Evolutionary conservation across 495 filamentous ascomycete genomes (phyloP).

Genomic region (Aspergillus carlsbadensis): DNA sequence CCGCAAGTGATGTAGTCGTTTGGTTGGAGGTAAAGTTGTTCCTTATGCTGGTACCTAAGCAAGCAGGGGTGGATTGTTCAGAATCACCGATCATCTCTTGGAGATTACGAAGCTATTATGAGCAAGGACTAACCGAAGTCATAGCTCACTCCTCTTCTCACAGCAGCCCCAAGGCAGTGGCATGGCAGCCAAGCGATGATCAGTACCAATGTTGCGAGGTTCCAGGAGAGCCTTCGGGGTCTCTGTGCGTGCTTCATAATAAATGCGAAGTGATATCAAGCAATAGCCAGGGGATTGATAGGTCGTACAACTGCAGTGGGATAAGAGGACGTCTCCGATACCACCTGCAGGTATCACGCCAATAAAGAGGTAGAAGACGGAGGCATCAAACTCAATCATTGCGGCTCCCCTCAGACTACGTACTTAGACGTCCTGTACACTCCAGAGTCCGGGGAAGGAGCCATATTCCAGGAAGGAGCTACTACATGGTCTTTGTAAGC

Average conservation of each 20-base stretch:
- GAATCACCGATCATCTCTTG: background rate
- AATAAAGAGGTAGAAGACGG: background rate
- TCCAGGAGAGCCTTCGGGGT: background rate
- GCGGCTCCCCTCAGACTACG: too few relatives aligned
- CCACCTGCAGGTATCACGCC: background rate
- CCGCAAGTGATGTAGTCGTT: background rate
- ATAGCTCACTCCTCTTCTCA: conserved; percentile 4
- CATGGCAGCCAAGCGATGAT: background rate
- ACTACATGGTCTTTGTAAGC: too few relatives aligned
- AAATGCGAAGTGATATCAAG: conserved; percentile 8
- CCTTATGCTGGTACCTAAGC: background rate
- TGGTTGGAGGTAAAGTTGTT: conserved; percentile 7
- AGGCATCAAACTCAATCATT: too few relatives aligned
- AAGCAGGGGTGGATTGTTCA: background rate
- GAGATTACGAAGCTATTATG: background rate
- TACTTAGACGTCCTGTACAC: too few relatives aligned
- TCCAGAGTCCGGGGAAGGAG: background rate
- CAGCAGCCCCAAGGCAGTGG: background rate
- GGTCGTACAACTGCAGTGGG: background rate
- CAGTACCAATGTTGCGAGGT: background rate
- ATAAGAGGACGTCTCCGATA: background rate
- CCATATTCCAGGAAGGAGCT: background rate
- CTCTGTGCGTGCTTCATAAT: conserved; percentile 2
- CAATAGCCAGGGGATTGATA: background rate
- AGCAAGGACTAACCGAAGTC: conserved; percentile 8